Evolutionary conservation across 2,329 filamentous ascomycete genomes (phyloP).

Genomic region (Aspergillus japonicus): DNA sequence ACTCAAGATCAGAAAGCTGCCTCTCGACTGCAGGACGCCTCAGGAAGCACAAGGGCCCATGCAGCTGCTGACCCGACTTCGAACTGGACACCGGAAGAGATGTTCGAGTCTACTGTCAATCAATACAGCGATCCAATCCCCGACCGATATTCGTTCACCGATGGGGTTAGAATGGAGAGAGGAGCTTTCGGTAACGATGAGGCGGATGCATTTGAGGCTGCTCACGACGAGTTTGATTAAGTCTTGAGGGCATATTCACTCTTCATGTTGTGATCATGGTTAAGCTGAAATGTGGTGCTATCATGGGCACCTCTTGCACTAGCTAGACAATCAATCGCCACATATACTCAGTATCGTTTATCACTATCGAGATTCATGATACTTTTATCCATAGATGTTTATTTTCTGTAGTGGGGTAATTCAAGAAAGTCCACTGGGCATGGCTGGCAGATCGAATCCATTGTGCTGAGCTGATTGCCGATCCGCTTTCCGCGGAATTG

Average conservation of each 20-base stretch:
- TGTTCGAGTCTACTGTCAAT: background rate
- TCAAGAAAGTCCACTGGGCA: too few relatives aligned
- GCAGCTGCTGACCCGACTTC: background rate
- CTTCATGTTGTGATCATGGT: background rate
- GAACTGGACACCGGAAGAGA: background rate
- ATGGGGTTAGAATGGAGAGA: background rate
- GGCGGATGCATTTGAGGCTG: slow-evolving; percentile 1
- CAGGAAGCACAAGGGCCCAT: background rate
- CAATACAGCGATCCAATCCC: background rate
- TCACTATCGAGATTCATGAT: too few relatives aligned
- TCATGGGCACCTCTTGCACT: too few relatives aligned
- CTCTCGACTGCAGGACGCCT: background rate
- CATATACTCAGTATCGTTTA: too few relatives aligned
- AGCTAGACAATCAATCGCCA: too few relatives aligned
- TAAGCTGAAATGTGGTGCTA: background rate
- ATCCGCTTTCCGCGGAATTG: background rate
- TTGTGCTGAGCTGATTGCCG: background rate
- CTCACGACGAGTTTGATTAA: background rate
- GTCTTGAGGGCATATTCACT: background rate
- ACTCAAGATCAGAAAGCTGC: background rate
- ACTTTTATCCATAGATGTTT: too few relatives aligned
- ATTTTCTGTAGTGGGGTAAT: too few relatives aligned
- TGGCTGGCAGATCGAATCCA: too few relatives aligned
- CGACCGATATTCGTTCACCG: background rate
- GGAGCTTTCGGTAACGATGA: background rate